Evolutionary conservation across 495 filamentous ascomycete genomes (phyloP).

Genomic region (Penicillium subrubescens): DNA sequence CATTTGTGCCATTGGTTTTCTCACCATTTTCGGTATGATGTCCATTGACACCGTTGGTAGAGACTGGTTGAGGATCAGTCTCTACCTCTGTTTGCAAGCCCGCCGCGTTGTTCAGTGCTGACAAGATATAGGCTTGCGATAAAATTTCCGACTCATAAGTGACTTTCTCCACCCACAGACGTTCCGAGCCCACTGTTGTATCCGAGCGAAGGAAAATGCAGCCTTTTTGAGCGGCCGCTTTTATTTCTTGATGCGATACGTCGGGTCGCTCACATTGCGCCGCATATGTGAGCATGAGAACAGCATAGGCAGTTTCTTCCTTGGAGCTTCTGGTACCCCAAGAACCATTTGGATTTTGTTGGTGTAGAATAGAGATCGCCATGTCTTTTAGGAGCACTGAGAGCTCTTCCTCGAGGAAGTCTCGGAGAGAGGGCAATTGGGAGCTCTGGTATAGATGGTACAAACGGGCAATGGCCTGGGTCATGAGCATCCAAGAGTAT

Average conservation of each 20-base stretch:
- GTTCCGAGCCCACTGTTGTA: neutral
- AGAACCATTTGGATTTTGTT: slow-evolving; percentile 22
- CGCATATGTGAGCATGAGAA: slow-evolving; percentile 7
- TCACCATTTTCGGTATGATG: neutral
- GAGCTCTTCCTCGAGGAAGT: neutral
- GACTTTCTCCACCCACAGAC: slow-evolving; percentile 48
- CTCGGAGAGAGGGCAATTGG: neutral
- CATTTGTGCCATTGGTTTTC: neutral
- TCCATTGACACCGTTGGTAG: neutral
- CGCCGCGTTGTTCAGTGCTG: slow-evolving; percentile 7
- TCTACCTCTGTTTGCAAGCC: neutral
- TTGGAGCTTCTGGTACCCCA: slow-evolving; percentile 27
- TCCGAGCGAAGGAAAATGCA: neutral
- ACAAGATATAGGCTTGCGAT: slow-evolving; percentile 33
- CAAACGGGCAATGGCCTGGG: slow-evolving; percentile 8
- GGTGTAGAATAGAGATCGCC: neutral
- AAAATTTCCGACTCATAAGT: slow-evolving; percentile 35
- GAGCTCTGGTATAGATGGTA: neutral
- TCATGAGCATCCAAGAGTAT: slow-evolving; percentile 20
- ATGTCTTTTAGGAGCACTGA: neutral
- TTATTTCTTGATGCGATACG: neutral
- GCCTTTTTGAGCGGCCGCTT: neutral
- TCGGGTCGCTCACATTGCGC: neutral
- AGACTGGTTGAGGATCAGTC: neutral
- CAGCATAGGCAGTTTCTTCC: slow-evolving; percentile 24